These are phyloP conservation scores for Metschnikowia rubicola DNA, from an alignment of 805 yeast species.

Conservation along the genomic window DNA sequence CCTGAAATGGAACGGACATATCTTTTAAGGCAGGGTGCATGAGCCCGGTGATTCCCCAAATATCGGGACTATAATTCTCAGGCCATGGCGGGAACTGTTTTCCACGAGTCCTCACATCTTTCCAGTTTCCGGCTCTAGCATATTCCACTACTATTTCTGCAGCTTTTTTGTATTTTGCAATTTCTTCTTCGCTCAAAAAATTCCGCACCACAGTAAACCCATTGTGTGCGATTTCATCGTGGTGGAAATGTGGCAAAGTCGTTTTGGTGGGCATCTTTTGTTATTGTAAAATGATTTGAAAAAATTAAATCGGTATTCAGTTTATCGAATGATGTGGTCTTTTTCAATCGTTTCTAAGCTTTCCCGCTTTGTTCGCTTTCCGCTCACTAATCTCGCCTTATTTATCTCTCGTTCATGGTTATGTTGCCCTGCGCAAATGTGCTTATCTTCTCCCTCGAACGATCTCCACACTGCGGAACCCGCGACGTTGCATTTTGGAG, in stretches of 20 bases:
- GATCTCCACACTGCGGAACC: neutral
- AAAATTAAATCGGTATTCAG: neutral
- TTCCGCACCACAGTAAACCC: constrained; percentile 39
- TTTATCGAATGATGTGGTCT: too few species aligned
- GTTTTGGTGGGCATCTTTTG: neutral
- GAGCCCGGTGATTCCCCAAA: constrained; percentile 50
- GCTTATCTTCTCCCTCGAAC: neutral
- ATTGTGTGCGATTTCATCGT: constrained; percentile 32
- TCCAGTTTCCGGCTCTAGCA: constrained; percentile 49
- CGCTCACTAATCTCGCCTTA: too few species aligned
- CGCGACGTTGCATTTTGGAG: constrained; percentile 2
- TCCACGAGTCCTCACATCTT: constrained; percentile 46
- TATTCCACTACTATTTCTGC: constrained; percentile 35
- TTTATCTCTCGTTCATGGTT: neutral
- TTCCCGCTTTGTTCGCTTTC: too few species aligned
- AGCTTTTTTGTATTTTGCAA: constrained; percentile 33
- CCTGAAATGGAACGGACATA: constrained; percentile 36
- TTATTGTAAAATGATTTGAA: neutral
- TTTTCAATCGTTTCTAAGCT: too few species aligned
- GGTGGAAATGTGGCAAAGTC: constrained; percentile 19
- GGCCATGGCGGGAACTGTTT: constrained; percentile 62
- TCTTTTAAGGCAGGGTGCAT: constrained; percentile 45
- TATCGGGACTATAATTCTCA: constrained; percentile 45
- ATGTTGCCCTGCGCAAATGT: neutral
- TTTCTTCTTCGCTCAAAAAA: constrained; percentile 40